These are phyloP conservation scores for Eutypa lata DNA, from an alignment of 2,329 filamentous ascomycete genomes.

Conservation along the genomic window DNA sequence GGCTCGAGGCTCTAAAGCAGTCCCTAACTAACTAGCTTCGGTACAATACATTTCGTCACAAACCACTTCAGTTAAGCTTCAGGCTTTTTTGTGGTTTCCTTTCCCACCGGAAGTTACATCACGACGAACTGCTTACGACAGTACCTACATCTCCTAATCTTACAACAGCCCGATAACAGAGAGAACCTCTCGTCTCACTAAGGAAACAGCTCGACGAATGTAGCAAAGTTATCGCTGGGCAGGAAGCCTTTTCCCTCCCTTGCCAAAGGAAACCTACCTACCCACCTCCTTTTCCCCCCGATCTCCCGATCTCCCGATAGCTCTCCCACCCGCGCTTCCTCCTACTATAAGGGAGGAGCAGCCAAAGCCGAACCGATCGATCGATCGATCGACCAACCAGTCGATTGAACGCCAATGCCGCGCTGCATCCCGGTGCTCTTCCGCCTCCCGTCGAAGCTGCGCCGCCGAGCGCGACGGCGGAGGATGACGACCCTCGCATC, in stretches of 20 bases:
- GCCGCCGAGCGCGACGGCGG: slow-evolving; percentile 55
- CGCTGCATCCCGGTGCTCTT: slow-evolving; percentile 40
- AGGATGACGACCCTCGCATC: slow-evolving; percentile 53
- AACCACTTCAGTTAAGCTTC: too few relatives aligned
- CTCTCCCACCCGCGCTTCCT: not conserved
- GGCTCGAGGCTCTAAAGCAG: too few relatives aligned
- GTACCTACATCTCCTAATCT: too few relatives aligned
- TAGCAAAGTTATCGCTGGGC: not conserved
- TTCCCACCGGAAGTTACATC: too few relatives aligned
- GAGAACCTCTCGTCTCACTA: too few relatives aligned
- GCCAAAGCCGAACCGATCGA: not conserved
- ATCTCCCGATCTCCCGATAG: not conserved
- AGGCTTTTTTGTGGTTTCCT: too few relatives aligned
- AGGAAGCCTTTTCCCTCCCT: not conserved
- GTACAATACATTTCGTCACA: too few relatives aligned
- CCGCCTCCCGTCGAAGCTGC: slow-evolving; percentile 54
- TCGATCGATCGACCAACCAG: slow-evolving; percentile 1
- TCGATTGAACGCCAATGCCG: slow-evolving; percentile 18
- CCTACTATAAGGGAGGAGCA: not conserved
- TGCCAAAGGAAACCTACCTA: too few relatives aligned
- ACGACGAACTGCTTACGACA: too few relatives aligned
- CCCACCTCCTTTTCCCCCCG: too few relatives aligned
- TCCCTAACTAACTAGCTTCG: too few relatives aligned
- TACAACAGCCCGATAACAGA: too few relatives aligned
- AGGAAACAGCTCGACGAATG: not conserved